Conservation (phyloP, 805 yeast species). For the Candida silvatica region DNA sequence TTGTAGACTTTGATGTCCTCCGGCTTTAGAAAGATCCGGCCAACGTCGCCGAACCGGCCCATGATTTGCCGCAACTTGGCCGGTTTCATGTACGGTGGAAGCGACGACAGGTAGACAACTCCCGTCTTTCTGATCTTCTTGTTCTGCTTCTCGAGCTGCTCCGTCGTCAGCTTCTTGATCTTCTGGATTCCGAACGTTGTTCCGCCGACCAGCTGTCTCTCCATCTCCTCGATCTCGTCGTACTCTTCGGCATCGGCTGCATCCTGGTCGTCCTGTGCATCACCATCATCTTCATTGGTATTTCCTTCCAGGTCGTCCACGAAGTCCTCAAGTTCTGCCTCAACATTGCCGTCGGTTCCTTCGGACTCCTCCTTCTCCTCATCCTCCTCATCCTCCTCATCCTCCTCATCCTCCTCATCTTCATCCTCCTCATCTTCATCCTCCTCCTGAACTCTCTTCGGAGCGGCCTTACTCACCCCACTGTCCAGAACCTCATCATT, state of each 20-base stretch:
- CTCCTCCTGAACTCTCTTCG: slow-evolving; percentile 4
- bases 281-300: slow-evolving; percentile 16
- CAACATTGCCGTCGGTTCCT: too few relatives aligned
- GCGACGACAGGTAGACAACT: slow-evolving; percentile 81
- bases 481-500: slow-evolving; percentile 10
- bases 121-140: slow-evolving; percentile 66
- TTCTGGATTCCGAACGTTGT: slow-evolving; percentile 29
- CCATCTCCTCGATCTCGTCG: slow-evolving; percentile 11
- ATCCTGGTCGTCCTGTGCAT: slow-evolving; percentile 16
- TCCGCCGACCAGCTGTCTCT: slow-evolving; percentile 10
- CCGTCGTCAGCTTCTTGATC: slow-evolving; percentile 48
- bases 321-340: slow-evolving; percentile 13
- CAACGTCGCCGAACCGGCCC: slow-evolving; percentile 78
- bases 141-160: slow-evolving; percentile 44
- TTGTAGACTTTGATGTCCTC: slow-evolving; percentile 63
- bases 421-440: slow-evolving; percentile 6
- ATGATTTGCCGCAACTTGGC: slow-evolving; percentile 77
- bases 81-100: slow-evolving; percentile 98
- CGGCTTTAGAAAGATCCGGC: slow-evolving; percentile 77
- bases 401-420: slow-evolving; percentile 18
- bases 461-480: slow-evolving; percentile 7
- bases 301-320: too few relatives aligned
- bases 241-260: slow-evolving; percentile 9
- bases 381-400: slow-evolving; percentile 12
- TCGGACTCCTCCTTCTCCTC: slow-evolving; percentile 7